Evolutionary conservation across 176 grass and related monocot species (phyloP), one percentile per base, ranked within the genome.

Genomic region (Urochloa ruziziensis): DNA sequence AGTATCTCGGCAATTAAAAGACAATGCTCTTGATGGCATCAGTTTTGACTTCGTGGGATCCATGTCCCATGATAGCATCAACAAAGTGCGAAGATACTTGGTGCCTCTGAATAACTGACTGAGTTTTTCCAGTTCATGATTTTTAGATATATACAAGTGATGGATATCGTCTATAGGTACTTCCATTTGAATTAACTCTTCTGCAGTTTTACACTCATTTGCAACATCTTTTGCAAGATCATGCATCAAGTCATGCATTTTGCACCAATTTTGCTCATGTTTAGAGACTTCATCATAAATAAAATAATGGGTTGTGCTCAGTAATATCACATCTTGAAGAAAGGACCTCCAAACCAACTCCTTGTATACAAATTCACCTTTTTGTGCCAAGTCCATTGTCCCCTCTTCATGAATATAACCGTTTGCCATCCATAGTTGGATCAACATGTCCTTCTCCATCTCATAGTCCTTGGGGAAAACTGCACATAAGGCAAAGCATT

Each of bases 161-260:
- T 8, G 16, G 0, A 15, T 24, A 52, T 12, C 42, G 30, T 35
- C 12, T 1, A 72, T 29, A 0, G 15, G 61, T n/a, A 32, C 13
- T 0, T 36, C 62, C 1, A 16, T 10, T 1, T 79, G 15, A 39
- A 30, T 52, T 24, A 72, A 51, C 10, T 61, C 16, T 29, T 13
- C 2, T 30, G 11, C 13, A 10, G 5, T 14, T 27, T 14, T 29
- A 51, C 65, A 79, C 79, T 85, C 65, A 0, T 51, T 13, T 27
- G 65, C 19, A 11, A 70, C 75, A 24, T 51, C 43, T 73, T 80
- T 80, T 0, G 51, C 70, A 6, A 87, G 61, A 68, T 85, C 74
- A 33, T 86, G 84, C 56, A 86, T 87, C 39, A 87, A 49, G 69
- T 85, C 74, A 24, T 86, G 84, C 56, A 86, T 87, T 63, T 80